These are phyloP conservation scores for Cyclocybe cylindracea DNA, from an alignment of 768 basidiomycete genomes.

Conservation along the genomic window DNA sequence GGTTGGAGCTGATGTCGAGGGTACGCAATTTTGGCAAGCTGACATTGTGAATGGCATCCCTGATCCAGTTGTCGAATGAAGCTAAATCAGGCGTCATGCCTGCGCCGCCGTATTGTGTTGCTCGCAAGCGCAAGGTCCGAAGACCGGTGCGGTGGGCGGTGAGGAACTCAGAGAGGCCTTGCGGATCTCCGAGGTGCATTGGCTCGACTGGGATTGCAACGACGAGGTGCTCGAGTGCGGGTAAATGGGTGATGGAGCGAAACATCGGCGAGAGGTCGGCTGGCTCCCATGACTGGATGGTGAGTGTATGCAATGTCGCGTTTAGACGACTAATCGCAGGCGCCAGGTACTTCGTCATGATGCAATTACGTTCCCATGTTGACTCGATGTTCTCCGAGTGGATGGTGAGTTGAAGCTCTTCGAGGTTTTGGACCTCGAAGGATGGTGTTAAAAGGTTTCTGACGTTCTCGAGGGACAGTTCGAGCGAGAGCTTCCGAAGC, in stretches of 20 bases:
- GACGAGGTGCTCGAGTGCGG: constrained; percentile 34
- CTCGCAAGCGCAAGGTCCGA: constrained; percentile 39
- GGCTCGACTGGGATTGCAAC: constrained; percentile 41
- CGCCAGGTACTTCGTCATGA: constrained; percentile 38
- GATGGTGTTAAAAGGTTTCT: constrained; percentile 32
- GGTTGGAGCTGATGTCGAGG: constrained; percentile 36
- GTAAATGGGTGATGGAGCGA: constrained; percentile 29
- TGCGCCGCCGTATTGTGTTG: constrained; percentile 40
- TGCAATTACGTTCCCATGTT: constrained; percentile 23
- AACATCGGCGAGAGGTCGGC: constrained; percentile 46
- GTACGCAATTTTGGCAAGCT: constrained; percentile 26
- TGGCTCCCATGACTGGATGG: constrained; percentile 44
- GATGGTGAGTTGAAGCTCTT: constrained; percentile 44
- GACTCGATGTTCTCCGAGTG: constrained; percentile 35
- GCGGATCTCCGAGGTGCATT: constrained; percentile 43
- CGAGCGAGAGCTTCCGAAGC: constrained; percentile 41
- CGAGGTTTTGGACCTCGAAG: constrained; percentile 29
- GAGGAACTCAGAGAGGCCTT: constrained; percentile 37
- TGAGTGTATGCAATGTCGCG: constrained; percentile 36
- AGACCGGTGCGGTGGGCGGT: constrained; percentile 34
- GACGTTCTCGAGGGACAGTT: constrained; percentile 45
- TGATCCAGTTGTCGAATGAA: constrained; percentile 40
- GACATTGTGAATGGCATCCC: constrained; percentile 26
- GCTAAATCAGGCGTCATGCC: constrained; percentile 28
- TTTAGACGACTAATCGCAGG: constrained; percentile 38